Percentiles rank a stretch among this genome's conserved stretches.
Evolutionary conservation across 331 rosid genomes (phyloP).

Genomic region (Telfairia occidentalis): DNA sequence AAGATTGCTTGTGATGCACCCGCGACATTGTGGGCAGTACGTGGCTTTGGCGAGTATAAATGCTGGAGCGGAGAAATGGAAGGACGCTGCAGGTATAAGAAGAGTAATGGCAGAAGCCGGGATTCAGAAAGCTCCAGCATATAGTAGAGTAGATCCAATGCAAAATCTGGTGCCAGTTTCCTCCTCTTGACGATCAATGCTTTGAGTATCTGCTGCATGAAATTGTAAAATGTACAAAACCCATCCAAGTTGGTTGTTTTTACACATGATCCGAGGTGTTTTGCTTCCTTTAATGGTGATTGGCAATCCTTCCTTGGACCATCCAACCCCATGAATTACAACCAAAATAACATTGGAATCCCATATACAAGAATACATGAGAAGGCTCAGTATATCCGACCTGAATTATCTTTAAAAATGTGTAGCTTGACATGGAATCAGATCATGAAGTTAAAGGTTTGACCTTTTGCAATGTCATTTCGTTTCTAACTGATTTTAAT

Average conservation of each 20-base stretch:
- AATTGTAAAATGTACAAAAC: neutral
- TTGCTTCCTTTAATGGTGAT: neutral
- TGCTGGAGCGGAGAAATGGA: conserved; percentile 58
- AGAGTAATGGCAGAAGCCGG: conserved; percentile 37
- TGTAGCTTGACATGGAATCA: too few species aligned
- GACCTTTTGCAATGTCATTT: too few species aligned
- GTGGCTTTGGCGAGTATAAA: conserved; percentile 53
- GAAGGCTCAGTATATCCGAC: too few species aligned
- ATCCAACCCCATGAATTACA: neutral
- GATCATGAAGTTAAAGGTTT: too few species aligned
- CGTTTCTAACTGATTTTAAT: too few species aligned
- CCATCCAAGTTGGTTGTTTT: neutral
- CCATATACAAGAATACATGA: neutral
- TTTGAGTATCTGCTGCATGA: neutral
- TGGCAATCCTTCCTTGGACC: neutral
- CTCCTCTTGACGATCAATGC: neutral
- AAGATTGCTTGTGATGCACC: conserved; percentile 37
- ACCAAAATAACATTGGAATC: neutral
- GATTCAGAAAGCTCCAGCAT: conserved; percentile 60
- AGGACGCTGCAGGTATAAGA: conserved; percentile 50
- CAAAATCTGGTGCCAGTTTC: neutral
- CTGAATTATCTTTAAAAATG: too few species aligned
- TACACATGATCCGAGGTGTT: neutral
- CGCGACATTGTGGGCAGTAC: conserved; percentile 35
- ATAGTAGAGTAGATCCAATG: conserved; percentile 34